Conservation (phyloP, 2,329 filamentous ascomycete genomes). For the Cladophialophora chaetospira region DNA sequence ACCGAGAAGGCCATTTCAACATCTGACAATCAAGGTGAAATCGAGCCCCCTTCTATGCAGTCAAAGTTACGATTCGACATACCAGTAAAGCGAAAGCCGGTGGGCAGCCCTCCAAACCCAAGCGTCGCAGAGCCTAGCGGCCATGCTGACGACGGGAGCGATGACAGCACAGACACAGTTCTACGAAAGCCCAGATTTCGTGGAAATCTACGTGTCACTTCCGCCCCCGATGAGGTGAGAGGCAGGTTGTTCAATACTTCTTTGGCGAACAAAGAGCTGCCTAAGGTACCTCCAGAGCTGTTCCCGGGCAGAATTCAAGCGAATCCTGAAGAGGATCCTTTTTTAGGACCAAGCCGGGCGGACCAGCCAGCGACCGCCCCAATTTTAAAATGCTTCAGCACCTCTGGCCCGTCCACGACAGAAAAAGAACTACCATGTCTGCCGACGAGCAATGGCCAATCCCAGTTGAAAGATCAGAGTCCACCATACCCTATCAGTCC, state of each 20-base stretch:
- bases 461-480: slow-evolving; percentile 23
- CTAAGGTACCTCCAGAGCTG: slow-evolving; percentile 33
- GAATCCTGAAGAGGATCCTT: slow-evolving; percentile 25
- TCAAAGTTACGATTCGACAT: not conserved
- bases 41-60: not conserved
- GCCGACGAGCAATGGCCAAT: slow-evolving; percentile 34
- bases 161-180: slow-evolving; percentile 29
- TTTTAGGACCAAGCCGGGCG: slow-evolving; percentile 33
- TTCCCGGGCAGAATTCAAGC: not conserved
- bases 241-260: not conserved
- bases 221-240: slow-evolving; percentile 20
- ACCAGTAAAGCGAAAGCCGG: slow-evolving; percentile 27
- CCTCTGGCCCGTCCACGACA: slow-evolving; percentile 17
- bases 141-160: not conserved
- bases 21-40: not conserved
- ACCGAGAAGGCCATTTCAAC: not conserved
- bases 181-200: slow-evolving; percentile 26
- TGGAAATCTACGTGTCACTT: slow-evolving; percentile 15
- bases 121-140: not conserved
- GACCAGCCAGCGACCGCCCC: slow-evolving; percentile 7
- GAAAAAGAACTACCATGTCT: slow-evolving; percentile 33
- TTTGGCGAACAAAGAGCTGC: slow-evolving; percentile 41
- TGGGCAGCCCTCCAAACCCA: slow-evolving; percentile 26
- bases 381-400: slow-evolving; percentile 23
- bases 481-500: not conserved